These are phyloP conservation scores for Neurospora sp. DNA, from an alignment of 495 filamentous ascomycete genomes.

Conservation along the genomic window DNA sequence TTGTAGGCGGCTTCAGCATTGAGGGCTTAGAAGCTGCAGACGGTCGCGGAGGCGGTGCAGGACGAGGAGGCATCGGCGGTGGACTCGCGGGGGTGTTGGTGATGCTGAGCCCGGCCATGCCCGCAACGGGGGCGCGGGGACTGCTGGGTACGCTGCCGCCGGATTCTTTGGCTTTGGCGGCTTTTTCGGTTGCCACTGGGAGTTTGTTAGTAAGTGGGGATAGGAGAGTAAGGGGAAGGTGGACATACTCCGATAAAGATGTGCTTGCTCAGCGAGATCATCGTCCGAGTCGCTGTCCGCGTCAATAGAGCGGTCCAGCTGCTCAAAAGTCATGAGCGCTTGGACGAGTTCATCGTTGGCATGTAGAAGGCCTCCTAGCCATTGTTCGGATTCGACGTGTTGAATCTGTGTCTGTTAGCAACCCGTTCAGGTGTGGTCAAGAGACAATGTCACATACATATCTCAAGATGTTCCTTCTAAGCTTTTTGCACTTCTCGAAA, in stretches of 20 bases:
- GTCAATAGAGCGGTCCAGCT: slow-evolving; percentile 88
- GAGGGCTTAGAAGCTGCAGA: slow-evolving; percentile 30
- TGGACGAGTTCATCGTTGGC: slow-evolving; percentile 79
- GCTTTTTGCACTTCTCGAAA: slow-evolving; percentile 77
- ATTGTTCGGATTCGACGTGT: slow-evolving; percentile 71
- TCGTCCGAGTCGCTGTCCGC: slow-evolving; percentile 93
- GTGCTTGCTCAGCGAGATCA: slow-evolving; percentile 46
- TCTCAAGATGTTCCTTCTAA: slow-evolving; percentile 73
- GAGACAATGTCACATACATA: slow-evolving; percentile 45
- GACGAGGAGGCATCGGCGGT: slow-evolving; percentile 26
- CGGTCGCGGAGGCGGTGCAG: slow-evolving; percentile 32
- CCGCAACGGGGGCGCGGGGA: slow-evolving; percentile 19
- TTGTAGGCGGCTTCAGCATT: slow-evolving; percentile 20
- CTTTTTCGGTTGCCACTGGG: slow-evolving; percentile 41
- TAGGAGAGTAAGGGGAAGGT: background rate
- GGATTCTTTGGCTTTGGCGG: slow-evolving; percentile 34
- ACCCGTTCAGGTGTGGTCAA: background rate
- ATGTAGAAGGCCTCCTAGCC: slow-evolving; percentile 68
- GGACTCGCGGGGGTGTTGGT: slow-evolving; percentile 11
- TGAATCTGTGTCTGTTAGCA: slow-evolving; percentile 46
- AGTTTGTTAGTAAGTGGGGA: slow-evolving; percentile 10
- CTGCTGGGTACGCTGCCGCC: slow-evolving; percentile 21
- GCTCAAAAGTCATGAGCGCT: slow-evolving; percentile 91
- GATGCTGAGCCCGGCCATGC: slow-evolving; percentile 31
- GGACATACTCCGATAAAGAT: slow-evolving; percentile 40